A percentile compares a stretch with the other conserved stretches of the same genome.
Conservation (phyloP, 2,329 filamentous ascomycete species). For the Fusarium circinatum region DNA sequence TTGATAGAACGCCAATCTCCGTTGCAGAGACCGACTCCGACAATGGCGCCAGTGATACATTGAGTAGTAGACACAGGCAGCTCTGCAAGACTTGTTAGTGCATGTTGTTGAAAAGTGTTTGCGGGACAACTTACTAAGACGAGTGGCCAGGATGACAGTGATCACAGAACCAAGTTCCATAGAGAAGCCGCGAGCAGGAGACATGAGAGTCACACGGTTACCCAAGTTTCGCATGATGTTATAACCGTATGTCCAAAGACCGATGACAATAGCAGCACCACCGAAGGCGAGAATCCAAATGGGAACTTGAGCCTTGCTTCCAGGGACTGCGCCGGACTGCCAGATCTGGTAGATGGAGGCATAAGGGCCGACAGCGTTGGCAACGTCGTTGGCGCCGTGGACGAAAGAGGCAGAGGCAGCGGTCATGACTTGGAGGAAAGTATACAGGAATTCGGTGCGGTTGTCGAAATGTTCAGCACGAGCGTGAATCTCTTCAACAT, state of each 20-base stretch:
- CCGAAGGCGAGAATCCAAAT: constrained; percentile 69
- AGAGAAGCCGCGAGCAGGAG: constrained; percentile 66
- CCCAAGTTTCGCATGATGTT: constrained; percentile 73
- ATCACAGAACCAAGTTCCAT: constrained; percentile 71
- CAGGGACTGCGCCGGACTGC: constrained; percentile 57
- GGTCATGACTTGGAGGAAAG: constrained; percentile 69
- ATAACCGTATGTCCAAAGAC: constrained; percentile 70
- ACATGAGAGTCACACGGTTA: constrained; percentile 71
- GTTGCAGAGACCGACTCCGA: constrained; percentile 70
- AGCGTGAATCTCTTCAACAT: constrained; percentile 66
- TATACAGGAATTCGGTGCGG: constrained; percentile 69
- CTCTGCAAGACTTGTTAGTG: constrained; percentile 45
- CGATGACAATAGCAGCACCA: constrained; percentile 62
- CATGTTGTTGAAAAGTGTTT: not conserved
- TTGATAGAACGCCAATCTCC: constrained; percentile 69
- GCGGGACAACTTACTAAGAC: constrained; percentile 55
- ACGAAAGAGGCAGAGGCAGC: constrained; percentile 71
- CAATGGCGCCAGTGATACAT: constrained; percentile 71
- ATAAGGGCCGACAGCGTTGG: constrained; percentile 71
- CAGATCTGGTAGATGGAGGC: constrained; percentile 72
- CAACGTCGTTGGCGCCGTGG: constrained; percentile 74
- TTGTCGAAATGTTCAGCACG: constrained; percentile 69
- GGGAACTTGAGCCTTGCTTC: constrained; percentile 61
- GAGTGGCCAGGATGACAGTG: constrained; percentile 72
- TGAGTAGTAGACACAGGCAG: constrained; percentile 73